Evolutionary conservation across 352 stramenopile species (phyloP).

Genomic region (Globisporangium camurandrum): DNA sequence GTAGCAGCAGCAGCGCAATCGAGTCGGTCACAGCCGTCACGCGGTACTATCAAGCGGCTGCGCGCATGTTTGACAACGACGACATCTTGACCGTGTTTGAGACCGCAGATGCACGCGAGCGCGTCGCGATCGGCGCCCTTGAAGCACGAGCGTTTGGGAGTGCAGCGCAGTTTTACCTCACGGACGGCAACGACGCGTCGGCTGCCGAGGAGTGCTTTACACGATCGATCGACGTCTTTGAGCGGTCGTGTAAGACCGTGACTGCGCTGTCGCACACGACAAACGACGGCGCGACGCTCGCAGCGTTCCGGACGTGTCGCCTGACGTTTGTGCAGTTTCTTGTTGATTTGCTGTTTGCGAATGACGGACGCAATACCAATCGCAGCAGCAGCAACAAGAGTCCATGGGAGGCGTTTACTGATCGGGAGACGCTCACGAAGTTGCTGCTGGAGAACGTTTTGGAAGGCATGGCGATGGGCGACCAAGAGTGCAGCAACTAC

Average conservation of each 20-base stretch:
- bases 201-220: constrained; percentile 49
- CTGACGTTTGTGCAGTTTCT: constrained; percentile 70
- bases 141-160: constrained; percentile 63
- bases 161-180: constrained; percentile 59
- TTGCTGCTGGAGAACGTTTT: constrained; percentile 58
- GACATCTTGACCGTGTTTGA: constrained; percentile 70
- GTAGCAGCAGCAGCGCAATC: background rate
- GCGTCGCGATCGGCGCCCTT: constrained; percentile 45
- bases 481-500: constrained; percentile 66
- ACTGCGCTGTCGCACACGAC: background rate
- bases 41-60: constrained; percentile 65
- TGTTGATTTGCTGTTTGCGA: constrained; percentile 39
- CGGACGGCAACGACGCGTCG: constrained; percentile 21
- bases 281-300: constrained; percentile 3
- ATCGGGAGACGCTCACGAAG: constrained; percentile 31
- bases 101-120: constrained; percentile 27
- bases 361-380: background rate
- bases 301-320: constrained; percentile 31
- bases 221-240: constrained; percentile 55
- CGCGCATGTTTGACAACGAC: constrained; percentile 77
- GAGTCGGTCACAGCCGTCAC: constrained; percentile 39
- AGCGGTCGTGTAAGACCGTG: constrained; percentile 23
- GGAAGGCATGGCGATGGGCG: constrained; percentile 45
- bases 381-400: constrained; percentile 14
- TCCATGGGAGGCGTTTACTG: constrained; percentile 29